Evolutionary conservation across 2,329 filamentous ascomycete genomes (phyloP), one percentile per base, ranked within the genome.

Genomic region (Beauveria sp.): DNA sequence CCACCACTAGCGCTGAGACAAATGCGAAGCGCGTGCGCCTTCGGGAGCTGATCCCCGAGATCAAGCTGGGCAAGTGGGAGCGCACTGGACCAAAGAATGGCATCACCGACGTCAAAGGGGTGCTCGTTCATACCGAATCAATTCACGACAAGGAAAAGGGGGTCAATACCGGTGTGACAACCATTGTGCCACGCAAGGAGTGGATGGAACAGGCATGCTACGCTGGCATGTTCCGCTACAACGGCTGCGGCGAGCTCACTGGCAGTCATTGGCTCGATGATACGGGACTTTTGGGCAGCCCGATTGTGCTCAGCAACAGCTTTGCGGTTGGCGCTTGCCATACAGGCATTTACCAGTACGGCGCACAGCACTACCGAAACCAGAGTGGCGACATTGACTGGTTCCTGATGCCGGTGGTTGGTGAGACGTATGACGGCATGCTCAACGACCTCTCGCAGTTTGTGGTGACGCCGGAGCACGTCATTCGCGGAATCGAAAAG

Each of bases 201-300:
- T 79, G 76, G 75, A 75, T 77, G 66, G 59, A 71, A 57, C 68
- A 73, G 7, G 76, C 75, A 24, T 77, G 76, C 66, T 75, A 78
- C 48, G 73, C 76, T 4, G 75, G 74, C 40, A 64, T 79, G 46
- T 84, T 84, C 71, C 76, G 77, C 64, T 84, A 85, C 74, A 86
- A 85, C 66, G 83, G 83, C 61, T 79, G 79, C 22, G 83, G 84
- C 52, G 82, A 85, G 68, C 73, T 85, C 71, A 85, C 83, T 0
- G 83, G 83, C 14, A 75, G 72, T 18, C 80, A 84, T 65, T 82
- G 80, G 77, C 79, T 86, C 63, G 76, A 81, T 34, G 81, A 86
- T 67, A 81, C 80, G 1, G 82, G 83, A 0, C 73, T 84, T 12
- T 69, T 84, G 10, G 76, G 80, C 65, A 81, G 78, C 6, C 84